A percentile compares a stretch with the other conserved stretches of the same genome.
phyloP scores from a whole-genome alignment of 75 land plant genomes.

The Selaginella moellendorffii region DNA sequence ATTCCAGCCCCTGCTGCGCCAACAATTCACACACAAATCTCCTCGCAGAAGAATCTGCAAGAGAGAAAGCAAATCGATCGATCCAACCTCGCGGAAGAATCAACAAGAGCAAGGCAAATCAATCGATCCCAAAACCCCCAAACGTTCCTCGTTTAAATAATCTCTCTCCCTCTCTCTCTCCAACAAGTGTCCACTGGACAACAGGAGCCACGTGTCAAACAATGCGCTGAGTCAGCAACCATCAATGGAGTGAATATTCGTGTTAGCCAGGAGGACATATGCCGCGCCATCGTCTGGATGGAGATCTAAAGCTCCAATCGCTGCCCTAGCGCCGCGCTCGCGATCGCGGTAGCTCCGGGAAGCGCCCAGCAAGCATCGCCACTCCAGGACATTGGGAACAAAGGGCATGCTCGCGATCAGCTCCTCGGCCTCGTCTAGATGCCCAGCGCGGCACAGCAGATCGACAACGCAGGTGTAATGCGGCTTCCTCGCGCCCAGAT shows the following conservation, averaged over 20 bases:
- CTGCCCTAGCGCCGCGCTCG: neutral
- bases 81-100: no score
- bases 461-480: slow-evolving; percentile 1
- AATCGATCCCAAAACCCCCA: no score
- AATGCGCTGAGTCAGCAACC: no score
- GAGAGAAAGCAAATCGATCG: no score
- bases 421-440: neutral
- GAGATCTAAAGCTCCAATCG: neutral
- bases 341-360: neutral
- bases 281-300: neutral
- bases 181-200: no score
- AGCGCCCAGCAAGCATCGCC: neutral
- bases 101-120: no score
- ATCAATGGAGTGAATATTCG: neutral
- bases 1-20: no score
- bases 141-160: no score
- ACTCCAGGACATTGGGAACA: neutral
- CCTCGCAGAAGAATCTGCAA: no score
- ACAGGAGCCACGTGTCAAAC: no score
- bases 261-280: neutral
- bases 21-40: no score
- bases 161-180: no score
- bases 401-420: slow-evolving; percentile 2
- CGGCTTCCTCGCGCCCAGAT: neutral
- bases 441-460: neutral